Evolutionary conservation across 108 stramenopile genomes (phyloP).

Genomic region (Skeletonema costatum): DNA sequence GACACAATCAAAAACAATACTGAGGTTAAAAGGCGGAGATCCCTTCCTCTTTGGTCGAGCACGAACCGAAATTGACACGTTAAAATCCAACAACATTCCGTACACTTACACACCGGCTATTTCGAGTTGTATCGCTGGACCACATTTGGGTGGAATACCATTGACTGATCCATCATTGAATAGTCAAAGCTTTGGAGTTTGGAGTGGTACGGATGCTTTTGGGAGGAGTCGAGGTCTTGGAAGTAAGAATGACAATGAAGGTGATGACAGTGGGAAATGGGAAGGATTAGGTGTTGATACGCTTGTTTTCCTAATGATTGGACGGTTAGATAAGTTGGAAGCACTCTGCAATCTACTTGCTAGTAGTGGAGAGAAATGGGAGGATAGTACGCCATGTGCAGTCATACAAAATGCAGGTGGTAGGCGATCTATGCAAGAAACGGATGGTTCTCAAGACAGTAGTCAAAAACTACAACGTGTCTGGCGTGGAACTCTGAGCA

Average conservation of each 20-base stretch:
- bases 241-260: not conserved
- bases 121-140: constrained; percentile 45
- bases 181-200: constrained; percentile 50
- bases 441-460: not conserved
- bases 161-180: constrained; percentile 35
- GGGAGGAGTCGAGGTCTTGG: constrained; percentile 22
- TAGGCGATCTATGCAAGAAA: not conserved
- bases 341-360: constrained; percentile 27
- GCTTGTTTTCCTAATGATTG: constrained; percentile 50
- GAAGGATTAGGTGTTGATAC: constrained; percentile 31
- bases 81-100: constrained; percentile 16
- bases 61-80: constrained; percentile 31
- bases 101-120: constrained; percentile 41
- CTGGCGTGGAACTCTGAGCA: constrained; percentile 32
- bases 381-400: constrained; percentile 33
- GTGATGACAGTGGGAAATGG: not conserved
- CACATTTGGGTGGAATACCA: constrained; percentile 46
- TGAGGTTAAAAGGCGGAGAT: constrained; percentile 45
- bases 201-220: constrained; percentile 46
- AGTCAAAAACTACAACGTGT: constrained; percentile 27
- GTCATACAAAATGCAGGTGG: constrained; percentile 49
- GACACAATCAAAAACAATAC: constrained; percentile 14
- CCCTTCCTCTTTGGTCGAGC: constrained; percentile 46
- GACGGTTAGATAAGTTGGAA: constrained; percentile 46
- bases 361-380: constrained; percentile 19